Percentiles rank a stretch among this genome's conserved stretches.
phyloP scores from a whole-genome alignment of 495 filamentous ascomycete genomes.

The Oleoguttula mirabilis region DNA sequence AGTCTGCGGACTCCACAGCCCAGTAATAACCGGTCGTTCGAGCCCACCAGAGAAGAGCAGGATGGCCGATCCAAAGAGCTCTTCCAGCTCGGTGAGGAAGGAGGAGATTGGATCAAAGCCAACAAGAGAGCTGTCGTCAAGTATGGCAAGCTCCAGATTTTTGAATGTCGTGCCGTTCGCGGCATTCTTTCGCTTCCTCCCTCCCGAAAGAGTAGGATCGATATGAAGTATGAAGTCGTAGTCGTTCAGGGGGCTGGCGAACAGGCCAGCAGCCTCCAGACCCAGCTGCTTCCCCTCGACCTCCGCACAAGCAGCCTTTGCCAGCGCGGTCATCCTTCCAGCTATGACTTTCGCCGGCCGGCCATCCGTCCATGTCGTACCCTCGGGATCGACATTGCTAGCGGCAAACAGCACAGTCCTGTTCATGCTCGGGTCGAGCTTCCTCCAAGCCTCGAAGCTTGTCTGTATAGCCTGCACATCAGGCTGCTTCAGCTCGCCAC shows the following conservation, averaged over 20 bases:
- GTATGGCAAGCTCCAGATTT: conserved; percentile 48
- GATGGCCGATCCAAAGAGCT: conserved; percentile 48
- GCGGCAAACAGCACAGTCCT: conserved; percentile 69
- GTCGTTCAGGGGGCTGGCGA: conserved; percentile 53
- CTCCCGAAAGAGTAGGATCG: conserved; percentile 21
- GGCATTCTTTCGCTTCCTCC: conserved; percentile 26
- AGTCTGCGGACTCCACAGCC: conserved; percentile 67
- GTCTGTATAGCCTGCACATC: conserved; percentile 52
- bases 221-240: conserved; percentile 80
- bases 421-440: conserved; percentile 79
- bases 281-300: conserved; percentile 44
- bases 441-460: conserved; percentile 66
- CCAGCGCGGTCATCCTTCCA: conserved; percentile 66
- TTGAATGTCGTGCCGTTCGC: conserved; percentile 43
- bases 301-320: conserved; percentile 53
- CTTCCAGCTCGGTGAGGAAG: conserved; percentile 49
- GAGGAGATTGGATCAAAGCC: conserved; percentile 38
- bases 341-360: conserved; percentile 72
- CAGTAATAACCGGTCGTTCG: conserved; percentile 50
- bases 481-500: conserved; percentile 33
- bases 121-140: conserved; percentile 27
- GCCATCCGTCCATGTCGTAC: conserved; percentile 67
- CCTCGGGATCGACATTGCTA: conserved; percentile 62
- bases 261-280: conserved; percentile 52
- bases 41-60: conserved; percentile 61